Conservation (phyloP, 805 yeast genomes). For the Ogataea trehaloabstinens region DNA sequence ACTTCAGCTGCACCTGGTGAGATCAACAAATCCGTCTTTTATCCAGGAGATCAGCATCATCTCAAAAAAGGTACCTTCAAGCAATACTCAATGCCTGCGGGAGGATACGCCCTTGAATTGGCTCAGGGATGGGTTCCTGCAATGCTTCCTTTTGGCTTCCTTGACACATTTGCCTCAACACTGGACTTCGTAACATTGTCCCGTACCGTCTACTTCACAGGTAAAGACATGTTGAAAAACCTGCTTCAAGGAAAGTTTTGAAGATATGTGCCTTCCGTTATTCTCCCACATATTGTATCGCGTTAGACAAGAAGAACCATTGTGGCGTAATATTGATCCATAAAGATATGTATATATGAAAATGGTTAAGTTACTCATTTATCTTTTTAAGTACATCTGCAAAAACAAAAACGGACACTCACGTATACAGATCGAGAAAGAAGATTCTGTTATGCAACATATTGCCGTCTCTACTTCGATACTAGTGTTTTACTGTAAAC, state of each 20-base stretch:
- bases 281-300: too few relatives aligned
- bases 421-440: too few relatives aligned
- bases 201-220: slow-evolving; percentile 75
- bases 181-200: slow-evolving; percentile 68
- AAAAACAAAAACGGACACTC: too few relatives aligned
- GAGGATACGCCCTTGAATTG: slow-evolving; percentile 84
- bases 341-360: background rate
- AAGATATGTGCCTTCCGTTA: too few relatives aligned
- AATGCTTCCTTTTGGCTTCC: slow-evolving; percentile 94
- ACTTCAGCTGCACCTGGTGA: slow-evolving; percentile 67
- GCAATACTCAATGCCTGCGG: slow-evolving; percentile 84
- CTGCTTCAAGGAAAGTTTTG: slow-evolving; percentile 70
- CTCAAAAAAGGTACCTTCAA: slow-evolving; percentile 68
- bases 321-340: slow-evolving; percentile 1
- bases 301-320: too few relatives aligned
- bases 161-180: slow-evolving; percentile 77
- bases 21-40: slow-evolving; percentile 64
- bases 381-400: too few relatives aligned
- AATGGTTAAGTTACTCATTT: too few relatives aligned
- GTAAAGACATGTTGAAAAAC: slow-evolving; percentile 70
- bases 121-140: slow-evolving; percentile 99
- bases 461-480: too few relatives aligned
- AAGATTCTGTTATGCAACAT: too few relatives aligned
- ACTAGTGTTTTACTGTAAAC: too few relatives aligned
- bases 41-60: slow-evolving; percentile 86